Evolutionary conservation across 148 eudicot species (phyloP).

Genomic region (Fagopyrum homotropicum): DNA sequence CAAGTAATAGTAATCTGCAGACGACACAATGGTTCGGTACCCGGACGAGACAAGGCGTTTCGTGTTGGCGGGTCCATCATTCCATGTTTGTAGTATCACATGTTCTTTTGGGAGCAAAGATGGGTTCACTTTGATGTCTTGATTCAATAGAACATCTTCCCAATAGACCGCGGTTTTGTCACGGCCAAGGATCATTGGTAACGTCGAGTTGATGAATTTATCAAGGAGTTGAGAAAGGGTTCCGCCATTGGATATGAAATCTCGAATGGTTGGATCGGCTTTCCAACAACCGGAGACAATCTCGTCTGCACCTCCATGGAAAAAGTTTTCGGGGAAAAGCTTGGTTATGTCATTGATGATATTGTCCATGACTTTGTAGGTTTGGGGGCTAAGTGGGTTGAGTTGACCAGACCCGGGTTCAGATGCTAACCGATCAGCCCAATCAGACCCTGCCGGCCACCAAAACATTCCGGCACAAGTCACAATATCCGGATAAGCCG

Average conservation of each 20-base stretch:
- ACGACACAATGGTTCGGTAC: constrained; percentile 71
- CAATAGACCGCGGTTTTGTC: constrained; percentile 76
- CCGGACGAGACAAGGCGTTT: constrained; percentile 63
- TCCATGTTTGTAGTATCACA: constrained; percentile 82
- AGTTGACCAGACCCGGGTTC: constrained; percentile 96
- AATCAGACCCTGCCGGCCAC: constrained; percentile 60
- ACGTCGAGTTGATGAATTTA: constrained; percentile 55
- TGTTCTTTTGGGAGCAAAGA: constrained; percentile 48
- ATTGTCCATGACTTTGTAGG: constrained; percentile 57
- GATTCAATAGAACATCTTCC: constrained; percentile 74
- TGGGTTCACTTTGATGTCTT: constrained; percentile 28
- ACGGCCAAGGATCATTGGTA: constrained; percentile 45
- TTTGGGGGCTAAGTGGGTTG: constrained; percentile 72
- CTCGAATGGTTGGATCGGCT: constrained; percentile 54
- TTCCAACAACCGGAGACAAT: constrained; percentile 78
- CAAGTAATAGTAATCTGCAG: constrained; percentile 71
- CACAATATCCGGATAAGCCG: constrained; percentile 83
- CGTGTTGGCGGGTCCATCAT: constrained; percentile 54
- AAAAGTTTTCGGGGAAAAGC: constrained; percentile 72
- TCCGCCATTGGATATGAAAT: constrained; percentile 35
- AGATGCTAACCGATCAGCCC: constrained; percentile 68
- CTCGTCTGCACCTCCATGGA: constrained; percentile 78
- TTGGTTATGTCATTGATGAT: constrained; percentile 40
- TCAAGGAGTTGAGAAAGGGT: constrained; percentile 64
- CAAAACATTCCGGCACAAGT: constrained; percentile 80